Conservation (phyloP, 768 basidiomycete species). For the Pleurotus eryngii region DNA sequence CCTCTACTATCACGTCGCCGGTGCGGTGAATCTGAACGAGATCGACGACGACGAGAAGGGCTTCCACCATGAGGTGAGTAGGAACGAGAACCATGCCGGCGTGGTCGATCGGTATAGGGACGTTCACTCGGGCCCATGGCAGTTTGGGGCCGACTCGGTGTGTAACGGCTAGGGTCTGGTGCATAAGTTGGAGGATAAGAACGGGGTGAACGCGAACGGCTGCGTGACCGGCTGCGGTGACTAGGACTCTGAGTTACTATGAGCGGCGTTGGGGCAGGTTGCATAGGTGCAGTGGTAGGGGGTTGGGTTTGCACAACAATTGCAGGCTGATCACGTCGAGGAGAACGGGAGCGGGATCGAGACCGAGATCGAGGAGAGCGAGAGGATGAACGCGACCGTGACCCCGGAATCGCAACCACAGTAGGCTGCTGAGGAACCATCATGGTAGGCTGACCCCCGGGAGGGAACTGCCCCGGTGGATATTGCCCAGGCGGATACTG, state of each 20-base stretch:
- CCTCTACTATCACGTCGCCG: not conserved
- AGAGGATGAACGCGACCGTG: too few species aligned
- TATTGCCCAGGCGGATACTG: too few species aligned
- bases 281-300: not conserved
- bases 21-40: conserved; percentile 14
- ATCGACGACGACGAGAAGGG: conserved; percentile 6
- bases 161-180: not conserved
- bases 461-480: too few species aligned
- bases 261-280: conserved; percentile 10
- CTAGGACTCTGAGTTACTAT: conserved; percentile 3
- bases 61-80: not conserved
- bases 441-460: too few species aligned
- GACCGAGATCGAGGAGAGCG: conserved; percentile 12
- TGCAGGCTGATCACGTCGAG: conserved; percentile 3
- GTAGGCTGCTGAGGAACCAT: too few species aligned
- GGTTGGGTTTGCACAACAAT: conserved; percentile 3
- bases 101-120: not conserved
- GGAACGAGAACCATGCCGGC: not conserved
- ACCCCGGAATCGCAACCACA: not conserved
- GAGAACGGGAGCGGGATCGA: conserved; percentile 21
- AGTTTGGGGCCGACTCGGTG: conserved; percentile 3
- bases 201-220: conserved; percentile 3
- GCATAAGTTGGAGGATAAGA: not conserved
- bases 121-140: conserved; percentile 1
- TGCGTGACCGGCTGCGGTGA: conserved; percentile 8